Evolutionary conservation across 1,284 basidiomycete genomes (phyloP).

Genomic region (Microbotryum intermedium): DNA sequence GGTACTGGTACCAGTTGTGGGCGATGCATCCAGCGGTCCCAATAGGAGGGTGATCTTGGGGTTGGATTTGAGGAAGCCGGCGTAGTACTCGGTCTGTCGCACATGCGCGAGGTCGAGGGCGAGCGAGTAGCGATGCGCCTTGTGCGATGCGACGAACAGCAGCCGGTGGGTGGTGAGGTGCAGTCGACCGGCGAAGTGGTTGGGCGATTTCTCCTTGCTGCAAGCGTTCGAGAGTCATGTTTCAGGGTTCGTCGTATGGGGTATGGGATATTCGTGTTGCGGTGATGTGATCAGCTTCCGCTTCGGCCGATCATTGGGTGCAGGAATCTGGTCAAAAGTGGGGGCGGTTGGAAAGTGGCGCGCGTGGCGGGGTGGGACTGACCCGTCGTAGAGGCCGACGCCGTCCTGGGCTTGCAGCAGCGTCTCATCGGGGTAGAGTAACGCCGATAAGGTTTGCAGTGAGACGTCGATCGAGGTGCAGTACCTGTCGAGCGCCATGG

Average conservation of each 20-base stretch:
- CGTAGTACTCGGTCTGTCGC: slow-evolving; percentile 76
- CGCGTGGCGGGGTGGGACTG: slow-evolving; percentile 38
- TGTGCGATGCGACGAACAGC: slow-evolving; percentile 62
- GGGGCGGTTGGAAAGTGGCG: slow-evolving; percentile 14
- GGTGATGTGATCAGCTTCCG: slow-evolving; percentile 20
- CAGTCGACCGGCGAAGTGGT: slow-evolving; percentile 61
- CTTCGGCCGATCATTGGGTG: slow-evolving; percentile 2
- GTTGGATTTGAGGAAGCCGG: slow-evolving; percentile 82
- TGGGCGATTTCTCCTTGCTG: slow-evolving; percentile 69
- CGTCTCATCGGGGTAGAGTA: slow-evolving; percentile 58
- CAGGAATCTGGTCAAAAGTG: background rate
- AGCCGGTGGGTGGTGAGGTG: slow-evolving; percentile 76
- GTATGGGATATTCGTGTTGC: background rate
- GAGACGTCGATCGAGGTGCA: slow-evolving; percentile 21
- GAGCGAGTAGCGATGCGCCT: slow-evolving; percentile 39
- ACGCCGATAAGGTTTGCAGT: slow-evolving; percentile 26
- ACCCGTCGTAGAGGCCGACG: slow-evolving; percentile 88
- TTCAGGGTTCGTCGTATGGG: too few relatives aligned
- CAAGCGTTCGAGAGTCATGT: background rate
- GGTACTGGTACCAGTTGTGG: background rate
- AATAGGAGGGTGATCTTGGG: slow-evolving; percentile 79
- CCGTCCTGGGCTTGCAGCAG: slow-evolving; percentile 61
- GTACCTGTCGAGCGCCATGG: background rate
- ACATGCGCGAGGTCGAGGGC: slow-evolving; percentile 55
- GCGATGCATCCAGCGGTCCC: slow-evolving; percentile 9